phyloP scores from a whole-genome alignment of 2,329 filamentous ascomycete genomes.

The Penicillium sp. region DNA sequence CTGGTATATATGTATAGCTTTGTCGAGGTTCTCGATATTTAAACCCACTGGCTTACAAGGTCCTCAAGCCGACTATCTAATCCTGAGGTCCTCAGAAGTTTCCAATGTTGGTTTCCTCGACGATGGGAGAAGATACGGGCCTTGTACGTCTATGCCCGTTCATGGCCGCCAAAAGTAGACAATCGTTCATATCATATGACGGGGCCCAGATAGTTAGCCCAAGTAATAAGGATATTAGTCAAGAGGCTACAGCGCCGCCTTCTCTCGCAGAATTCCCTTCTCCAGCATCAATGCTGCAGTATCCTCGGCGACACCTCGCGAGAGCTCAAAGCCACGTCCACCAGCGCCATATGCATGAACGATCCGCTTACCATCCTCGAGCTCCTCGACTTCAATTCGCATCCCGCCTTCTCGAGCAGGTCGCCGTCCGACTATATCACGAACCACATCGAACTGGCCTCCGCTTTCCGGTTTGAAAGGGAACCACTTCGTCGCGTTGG shows the following conservation, averaged over 20 bases:
- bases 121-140: background rate
- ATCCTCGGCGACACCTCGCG: slow-evolving; percentile 60
- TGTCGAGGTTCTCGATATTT: background rate
- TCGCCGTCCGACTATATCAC: slow-evolving; percentile 49
- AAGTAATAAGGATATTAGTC: background rate
- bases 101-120: background rate
- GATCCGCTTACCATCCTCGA: slow-evolving; percentile 27
- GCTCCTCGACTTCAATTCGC: slow-evolving; percentile 54
- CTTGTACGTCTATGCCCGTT: background rate
- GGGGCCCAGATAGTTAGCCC: background rate
- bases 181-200: background rate
- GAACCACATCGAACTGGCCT: slow-evolving; percentile 44
- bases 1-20: background rate
- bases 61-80: background rate
- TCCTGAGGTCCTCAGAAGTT: background rate
- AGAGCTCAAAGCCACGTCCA: slow-evolving; percentile 63
- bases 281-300: slow-evolving; percentile 45
- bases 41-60: background rate
- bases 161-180: background rate
- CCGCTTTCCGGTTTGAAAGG: slow-evolving; percentile 39
- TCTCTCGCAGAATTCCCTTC: slow-evolving; percentile 21
- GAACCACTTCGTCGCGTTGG: slow-evolving; percentile 42
- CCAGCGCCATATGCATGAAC: slow-evolving; percentile 63
- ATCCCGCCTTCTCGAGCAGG: slow-evolving; percentile 50
- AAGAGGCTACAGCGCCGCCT: background rate